Percentiles rank a stretch among this genome's conserved stretches.
These are phyloP conservation scores for Hansfordia pulvinata DNA, from an alignment of 2,329 filamentous ascomycete species.

Conservation along the genomic window DNA sequence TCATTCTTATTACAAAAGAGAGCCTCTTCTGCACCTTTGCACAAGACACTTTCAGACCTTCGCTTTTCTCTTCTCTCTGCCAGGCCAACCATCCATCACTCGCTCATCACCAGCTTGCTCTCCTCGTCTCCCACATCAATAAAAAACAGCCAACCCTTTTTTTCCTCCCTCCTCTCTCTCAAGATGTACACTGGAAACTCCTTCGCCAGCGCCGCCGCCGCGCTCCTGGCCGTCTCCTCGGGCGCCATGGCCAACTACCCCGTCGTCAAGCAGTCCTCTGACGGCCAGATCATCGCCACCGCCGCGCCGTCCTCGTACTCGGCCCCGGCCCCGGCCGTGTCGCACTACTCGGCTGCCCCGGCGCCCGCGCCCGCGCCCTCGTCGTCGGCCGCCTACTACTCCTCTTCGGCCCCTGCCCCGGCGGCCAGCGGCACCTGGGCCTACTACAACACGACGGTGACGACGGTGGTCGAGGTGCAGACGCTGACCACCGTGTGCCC, in stretches of 20 bases:
- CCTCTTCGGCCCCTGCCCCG: not conserved
- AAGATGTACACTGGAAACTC: too few relatives aligned
- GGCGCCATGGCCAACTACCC: not conserved
- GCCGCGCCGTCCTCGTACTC: not conserved
- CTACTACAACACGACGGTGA: slow-evolving; percentile 14
- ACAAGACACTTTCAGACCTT: too few relatives aligned
- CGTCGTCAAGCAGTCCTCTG: not conserved
- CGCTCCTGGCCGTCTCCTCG: too few relatives aligned
- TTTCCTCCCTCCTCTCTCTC: too few relatives aligned
- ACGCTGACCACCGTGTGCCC: slow-evolving; percentile 21
- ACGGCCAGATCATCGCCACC: not conserved
- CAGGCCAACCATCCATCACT: too few relatives aligned
- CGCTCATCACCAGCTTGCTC: too few relatives aligned
- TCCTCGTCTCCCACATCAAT: too few relatives aligned
- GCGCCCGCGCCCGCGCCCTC: not conserved
- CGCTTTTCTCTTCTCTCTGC: too few relatives aligned
- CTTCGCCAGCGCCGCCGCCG: too few relatives aligned
- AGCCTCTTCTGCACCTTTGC: too few relatives aligned
- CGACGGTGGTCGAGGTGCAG: slow-evolving; percentile 11
- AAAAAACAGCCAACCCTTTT: too few relatives aligned
- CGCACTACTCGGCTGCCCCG: not conserved
- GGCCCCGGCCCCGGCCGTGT: not conserved
- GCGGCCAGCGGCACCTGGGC: slow-evolving; percentile 4
- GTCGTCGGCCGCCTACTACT: not conserved
- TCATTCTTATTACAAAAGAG: too few relatives aligned